A percentile compares a stretch with the other conserved stretches of the same genome.
Evolutionary conservation across 805 yeast genomes (phyloP).

Genomic region (Barnettozyma populi): DNA sequence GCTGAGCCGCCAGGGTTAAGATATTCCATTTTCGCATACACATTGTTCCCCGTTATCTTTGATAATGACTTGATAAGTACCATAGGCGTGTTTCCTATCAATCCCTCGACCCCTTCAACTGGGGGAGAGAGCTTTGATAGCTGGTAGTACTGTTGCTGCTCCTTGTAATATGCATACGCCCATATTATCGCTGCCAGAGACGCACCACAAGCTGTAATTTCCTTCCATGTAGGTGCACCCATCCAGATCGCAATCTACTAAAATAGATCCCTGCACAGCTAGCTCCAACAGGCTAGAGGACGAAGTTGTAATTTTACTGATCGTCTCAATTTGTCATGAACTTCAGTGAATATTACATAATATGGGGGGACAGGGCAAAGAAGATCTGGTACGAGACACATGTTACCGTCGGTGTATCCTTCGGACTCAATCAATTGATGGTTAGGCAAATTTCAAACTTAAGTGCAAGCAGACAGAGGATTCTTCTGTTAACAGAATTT

Average conservation of each 20-base stretch:
- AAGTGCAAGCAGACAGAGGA: too few relatives aligned
- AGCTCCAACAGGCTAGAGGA: too few relatives aligned
- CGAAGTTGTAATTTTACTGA: too few relatives aligned
- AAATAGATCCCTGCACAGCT: too few relatives aligned
- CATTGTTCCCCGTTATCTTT: conserved; percentile 66
- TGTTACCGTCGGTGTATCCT: too few relatives aligned
- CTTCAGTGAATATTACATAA: too few relatives aligned
- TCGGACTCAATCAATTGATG: too few relatives aligned
- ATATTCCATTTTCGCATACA: conserved; percentile 83
- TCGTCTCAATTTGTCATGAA: too few relatives aligned
- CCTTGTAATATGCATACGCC: conserved; percentile 1
- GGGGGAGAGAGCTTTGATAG: conserved; percentile 27
- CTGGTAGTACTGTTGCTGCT: conserved; percentile 2
- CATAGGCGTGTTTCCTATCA: conserved; percentile 89
- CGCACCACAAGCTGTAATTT: conserved; percentile 21
- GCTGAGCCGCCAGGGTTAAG: conserved; percentile 94
- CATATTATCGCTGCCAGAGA: conserved; percentile 14
- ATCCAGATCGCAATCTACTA: not conserved
- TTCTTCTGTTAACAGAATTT: too few relatives aligned
- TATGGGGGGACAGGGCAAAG: too few relatives aligned
- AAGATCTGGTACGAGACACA: too few relatives aligned
- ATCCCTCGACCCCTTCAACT: conserved; percentile 58
- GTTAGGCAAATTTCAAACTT: too few relatives aligned
- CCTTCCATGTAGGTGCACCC: conserved; percentile 19
- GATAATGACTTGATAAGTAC: conserved; percentile 70